Evolutionary conservation across 306 rosid genomes (phyloP).

Genomic region (Chamaecrista fasciculata): DNA sequence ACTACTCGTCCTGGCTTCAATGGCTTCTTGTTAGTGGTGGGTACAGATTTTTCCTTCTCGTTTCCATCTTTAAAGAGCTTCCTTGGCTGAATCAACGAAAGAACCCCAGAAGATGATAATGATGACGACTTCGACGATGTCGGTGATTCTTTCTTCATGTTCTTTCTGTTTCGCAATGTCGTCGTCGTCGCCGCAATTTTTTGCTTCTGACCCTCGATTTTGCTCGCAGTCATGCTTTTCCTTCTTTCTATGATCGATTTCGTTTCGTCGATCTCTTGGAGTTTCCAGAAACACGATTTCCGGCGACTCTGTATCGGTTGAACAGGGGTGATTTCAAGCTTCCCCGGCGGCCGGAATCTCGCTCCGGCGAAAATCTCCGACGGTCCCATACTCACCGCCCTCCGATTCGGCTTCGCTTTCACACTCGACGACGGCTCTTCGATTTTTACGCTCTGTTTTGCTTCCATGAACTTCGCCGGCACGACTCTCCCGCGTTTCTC

Average conservation of each 20-base stretch:
- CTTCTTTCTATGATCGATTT: conserved; percentile 48
- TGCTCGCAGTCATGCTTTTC: conserved; percentile 43
- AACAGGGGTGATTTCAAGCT: conserved; percentile 49
- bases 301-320: conserved; percentile 63
- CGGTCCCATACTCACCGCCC: conserved; percentile 84
- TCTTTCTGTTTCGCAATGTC: no score
- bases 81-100: conserved; percentile 58
- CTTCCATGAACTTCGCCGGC: conserved; percentile 55
- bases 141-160: conserved; percentile 57
- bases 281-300: conserved; percentile 78
- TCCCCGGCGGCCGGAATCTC: conserved; percentile 41
- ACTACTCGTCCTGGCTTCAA: conserved; percentile 68
- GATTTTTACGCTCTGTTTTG: conserved; percentile 40
- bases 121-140: no score
- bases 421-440: conserved; percentile 36
- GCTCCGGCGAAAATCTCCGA: conserved; percentile 54
- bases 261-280: conserved; percentile 51
- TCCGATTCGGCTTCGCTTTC: conserved; percentile 38
- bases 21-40: conserved; percentile 46
- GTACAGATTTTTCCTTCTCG: conserved; percentile 56
- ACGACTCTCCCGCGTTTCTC: conserved; percentile 52
- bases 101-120: conserved; percentile 15
- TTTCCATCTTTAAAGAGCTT: conserved; percentile 69
- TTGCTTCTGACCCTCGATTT: conserved; percentile 39
- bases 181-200: conserved; percentile 51